These are phyloP conservation scores for Curvularia eragrostidis DNA, from an alignment of 2,329 filamentous ascomycete species.

Conservation along the genomic window DNA sequence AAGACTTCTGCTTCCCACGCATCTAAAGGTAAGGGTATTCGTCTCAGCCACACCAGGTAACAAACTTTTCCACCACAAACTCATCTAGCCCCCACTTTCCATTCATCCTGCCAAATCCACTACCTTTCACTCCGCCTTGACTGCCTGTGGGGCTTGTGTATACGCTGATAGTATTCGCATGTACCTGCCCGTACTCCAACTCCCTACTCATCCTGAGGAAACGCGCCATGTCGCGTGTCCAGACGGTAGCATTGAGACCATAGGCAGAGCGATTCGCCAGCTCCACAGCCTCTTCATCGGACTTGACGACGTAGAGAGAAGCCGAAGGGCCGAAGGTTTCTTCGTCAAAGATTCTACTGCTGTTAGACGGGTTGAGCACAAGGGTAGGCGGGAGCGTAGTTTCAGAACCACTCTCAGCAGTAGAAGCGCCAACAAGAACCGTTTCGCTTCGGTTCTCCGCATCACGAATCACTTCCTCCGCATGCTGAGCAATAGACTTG, in stretches of 20 bases:
- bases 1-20: too few species aligned
- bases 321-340: conserved; percentile 81
- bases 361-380: conserved; percentile 59
- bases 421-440: conserved; percentile 47
- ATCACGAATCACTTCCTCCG: conserved; percentile 51
- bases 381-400: conserved; percentile 54
- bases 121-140: conserved; percentile 56
- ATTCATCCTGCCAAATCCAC: conserved; percentile 55
- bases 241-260: conserved; percentile 74
- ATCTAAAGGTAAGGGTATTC: neutral
- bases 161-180: conserved; percentile 57
- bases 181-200: conserved; percentile 56
- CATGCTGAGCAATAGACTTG: conserved; percentile 38
- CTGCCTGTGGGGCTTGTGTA: conserved; percentile 54
- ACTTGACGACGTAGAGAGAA: conserved; percentile 68
- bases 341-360: conserved; percentile 68
- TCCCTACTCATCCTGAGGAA: conserved; percentile 49
- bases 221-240: conserved; percentile 66
- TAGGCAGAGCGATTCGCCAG: conserved; percentile 84
- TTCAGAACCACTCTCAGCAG: conserved; percentile 46
- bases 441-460: conserved; percentile 61
- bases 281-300: conserved; percentile 72
- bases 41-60: conserved; percentile 39
- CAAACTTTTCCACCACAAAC: conserved; percentile 50
- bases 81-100: conserved; percentile 52